Evolutionary conservation across 352 stramenopile species (phyloP).

Genomic region (Phytophthora pseudosyringae): DNA sequence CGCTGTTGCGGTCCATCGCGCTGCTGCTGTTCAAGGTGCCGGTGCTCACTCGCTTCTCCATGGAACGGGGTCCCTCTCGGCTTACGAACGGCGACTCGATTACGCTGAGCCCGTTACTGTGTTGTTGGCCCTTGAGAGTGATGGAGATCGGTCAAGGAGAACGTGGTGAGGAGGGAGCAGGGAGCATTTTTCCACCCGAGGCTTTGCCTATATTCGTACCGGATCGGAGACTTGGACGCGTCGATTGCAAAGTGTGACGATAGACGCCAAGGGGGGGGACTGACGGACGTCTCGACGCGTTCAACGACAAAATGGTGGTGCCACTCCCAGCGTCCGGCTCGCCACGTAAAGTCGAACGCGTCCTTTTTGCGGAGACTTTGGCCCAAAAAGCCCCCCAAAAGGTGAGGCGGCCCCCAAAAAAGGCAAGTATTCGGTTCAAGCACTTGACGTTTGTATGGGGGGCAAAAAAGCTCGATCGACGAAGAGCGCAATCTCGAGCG

Average conservation of each 20-base stretch:
- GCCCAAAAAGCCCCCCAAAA: no score
- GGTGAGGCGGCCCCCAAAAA: background rate
- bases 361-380: constrained; percentile 21
- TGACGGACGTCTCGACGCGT: constrained; percentile 26
- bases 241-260: constrained; percentile 40
- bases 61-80: background rate
- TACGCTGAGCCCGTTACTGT: background rate
- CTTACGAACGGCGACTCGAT: background rate
- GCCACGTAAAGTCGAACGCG: constrained; percentile 11
- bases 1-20: constrained; percentile 31
- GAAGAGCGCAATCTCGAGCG: background rate
- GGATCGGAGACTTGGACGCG: constrained; percentile 25
- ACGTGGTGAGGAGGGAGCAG: constrained; percentile 7
- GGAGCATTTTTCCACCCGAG: constrained; percentile 1
- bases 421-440: constrained; percentile 27
- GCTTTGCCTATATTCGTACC: background rate
- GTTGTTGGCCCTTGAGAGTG: no score
- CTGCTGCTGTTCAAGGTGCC: constrained; percentile 25
- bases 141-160: no score
- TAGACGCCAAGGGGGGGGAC: constrained; percentile 10
- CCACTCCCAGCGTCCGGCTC: constrained; percentile 28
- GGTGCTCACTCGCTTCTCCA: constrained; percentile 27
- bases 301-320: constrained; percentile 22
- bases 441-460: constrained; percentile 25
- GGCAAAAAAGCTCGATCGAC: constrained; percentile 12